Conservation (phyloP, 495 filamentous ascomycete genomes). For the Penicillium pancosmium region DNA sequence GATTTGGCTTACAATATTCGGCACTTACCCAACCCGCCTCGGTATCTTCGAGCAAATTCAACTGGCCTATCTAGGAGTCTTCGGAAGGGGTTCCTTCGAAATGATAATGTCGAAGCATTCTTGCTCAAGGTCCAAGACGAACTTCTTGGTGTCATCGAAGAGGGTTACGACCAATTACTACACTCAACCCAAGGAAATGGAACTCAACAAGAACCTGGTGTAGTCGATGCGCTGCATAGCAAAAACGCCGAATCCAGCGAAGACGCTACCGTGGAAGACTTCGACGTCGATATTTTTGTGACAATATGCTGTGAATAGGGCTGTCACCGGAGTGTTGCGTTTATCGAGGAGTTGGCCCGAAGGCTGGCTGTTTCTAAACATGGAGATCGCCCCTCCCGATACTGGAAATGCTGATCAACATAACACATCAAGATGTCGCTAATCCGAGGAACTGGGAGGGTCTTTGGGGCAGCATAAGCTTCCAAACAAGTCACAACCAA, state of each 20-base stretch:
- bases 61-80: constrained; percentile 17
- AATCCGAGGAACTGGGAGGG: background rate
- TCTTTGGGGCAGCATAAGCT: background rate
- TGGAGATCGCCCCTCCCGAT: constrained; percentile 2
- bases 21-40: constrained; percentile 18
- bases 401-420: background rate
- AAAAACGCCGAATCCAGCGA: background rate
- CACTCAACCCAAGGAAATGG: background rate
- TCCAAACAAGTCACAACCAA: background rate
- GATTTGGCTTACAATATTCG: constrained; percentile 14
- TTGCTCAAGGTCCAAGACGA: constrained; percentile 3
- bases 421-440: constrained; percentile 12
- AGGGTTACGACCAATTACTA: background rate
- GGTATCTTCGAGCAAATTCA: constrained; percentile 10
- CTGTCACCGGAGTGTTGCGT: constrained; percentile 22
- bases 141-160: background rate
- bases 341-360: constrained; percentile 22
- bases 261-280: background rate
- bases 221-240: too few species aligned
- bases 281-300: constrained; percentile 9
- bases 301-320: constrained; percentile 25
- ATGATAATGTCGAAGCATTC: constrained; percentile 11
- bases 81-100: constrained; percentile 14
- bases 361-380: constrained; percentile 4
- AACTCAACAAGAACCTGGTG: background rate